Conservation (phyloP, 2,329 filamentous ascomycete genomes). For the Helicocarpus griseus region DNA sequence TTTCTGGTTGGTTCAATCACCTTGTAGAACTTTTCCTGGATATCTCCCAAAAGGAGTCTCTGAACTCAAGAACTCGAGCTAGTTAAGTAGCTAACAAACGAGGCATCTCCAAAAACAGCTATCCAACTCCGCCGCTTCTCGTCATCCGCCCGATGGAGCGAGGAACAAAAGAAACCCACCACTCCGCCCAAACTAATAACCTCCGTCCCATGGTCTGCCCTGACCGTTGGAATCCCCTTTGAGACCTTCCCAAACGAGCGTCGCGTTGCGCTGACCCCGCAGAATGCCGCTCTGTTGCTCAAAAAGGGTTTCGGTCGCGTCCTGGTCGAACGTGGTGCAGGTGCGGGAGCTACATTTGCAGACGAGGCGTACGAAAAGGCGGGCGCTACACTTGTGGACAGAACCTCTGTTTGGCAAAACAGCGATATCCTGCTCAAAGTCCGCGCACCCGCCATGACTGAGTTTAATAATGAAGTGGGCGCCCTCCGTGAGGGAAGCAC, state of each 20-base stretch:
- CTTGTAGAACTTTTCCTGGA: not conserved
- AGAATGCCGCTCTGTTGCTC: slow-evolving; percentile 69
- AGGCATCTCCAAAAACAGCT: not conserved
- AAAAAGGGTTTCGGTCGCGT: slow-evolving; percentile 78
- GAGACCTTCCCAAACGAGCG: slow-evolving; percentile 73
- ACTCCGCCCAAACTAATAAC: slow-evolving; percentile 8
- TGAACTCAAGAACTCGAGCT: too few species aligned
- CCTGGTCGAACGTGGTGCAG: slow-evolving; percentile 72
- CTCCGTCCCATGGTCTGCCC: slow-evolving; percentile 52
- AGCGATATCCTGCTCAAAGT: slow-evolving; percentile 80
- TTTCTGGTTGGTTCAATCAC: slow-evolving; percentile 8
- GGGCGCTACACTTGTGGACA: slow-evolving; percentile 66
- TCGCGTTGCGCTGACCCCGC: slow-evolving; percentile 73
- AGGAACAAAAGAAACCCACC: slow-evolving; percentile 5
- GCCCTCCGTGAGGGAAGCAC: slow-evolving; percentile 60
- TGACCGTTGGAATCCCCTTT: slow-evolving; percentile 68
- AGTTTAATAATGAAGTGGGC: slow-evolving; percentile 54
- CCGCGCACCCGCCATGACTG: slow-evolving; percentile 56
- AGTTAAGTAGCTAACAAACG: not conserved
- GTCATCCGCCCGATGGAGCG: slow-evolving; percentile 4
- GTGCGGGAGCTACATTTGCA: slow-evolving; percentile 63
- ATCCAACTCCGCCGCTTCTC: slow-evolving; percentile 10
- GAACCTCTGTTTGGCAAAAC: slow-evolving; percentile 58
- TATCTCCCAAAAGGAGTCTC: not conserved
- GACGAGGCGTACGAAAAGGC: slow-evolving; percentile 69